Percentiles rank a stretch among this genome's conserved stretches.
phyloP scores from a whole-genome alignment of 306 rosid genomes.

The Cucurbita maxima region DNA sequence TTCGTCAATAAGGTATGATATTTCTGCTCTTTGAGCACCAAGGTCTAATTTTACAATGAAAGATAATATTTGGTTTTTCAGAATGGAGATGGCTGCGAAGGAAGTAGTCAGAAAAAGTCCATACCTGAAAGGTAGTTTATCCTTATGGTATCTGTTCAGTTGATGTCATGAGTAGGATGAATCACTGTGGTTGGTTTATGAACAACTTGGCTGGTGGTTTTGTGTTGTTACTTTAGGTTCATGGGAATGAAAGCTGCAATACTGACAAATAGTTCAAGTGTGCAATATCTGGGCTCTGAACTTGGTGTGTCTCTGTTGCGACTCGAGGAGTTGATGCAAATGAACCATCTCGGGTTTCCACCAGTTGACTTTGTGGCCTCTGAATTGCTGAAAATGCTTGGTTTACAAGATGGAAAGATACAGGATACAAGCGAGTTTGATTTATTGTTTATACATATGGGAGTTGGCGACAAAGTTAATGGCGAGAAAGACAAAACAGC shows the following conservation, averaged over 20 bases:
- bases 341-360: background rate
- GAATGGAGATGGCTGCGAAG: slow-evolving; percentile 17
- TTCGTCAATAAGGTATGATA: slow-evolving; percentile 24
- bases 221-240: slow-evolving; percentile 42
- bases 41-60: background rate
- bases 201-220: slow-evolving; percentile 5
- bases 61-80: slow-evolving; percentile 15
- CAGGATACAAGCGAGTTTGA: slow-evolving; percentile 42
- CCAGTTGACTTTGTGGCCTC: slow-evolving; percentile 20
- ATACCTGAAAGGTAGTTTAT: slow-evolving; percentile 52
- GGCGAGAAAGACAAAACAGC: slow-evolving; percentile 18
- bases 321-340: slow-evolving; percentile 25
- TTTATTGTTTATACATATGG: slow-evolving; percentile 61
- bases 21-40: background rate
- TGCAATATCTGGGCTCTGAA: slow-evolving; percentile 47
- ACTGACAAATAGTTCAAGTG: slow-evolving; percentile 40
- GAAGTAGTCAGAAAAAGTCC: slow-evolving; percentile 20
- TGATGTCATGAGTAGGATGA: background rate
- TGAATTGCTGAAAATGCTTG: slow-evolving; percentile 58
- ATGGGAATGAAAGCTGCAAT: slow-evolving; percentile 92
- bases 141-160: background rate
- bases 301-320: slow-evolving; percentile 44
- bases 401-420: slow-evolving; percentile 57
- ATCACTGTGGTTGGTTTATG: background rate
- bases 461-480: slow-evolving; percentile 35